These are phyloP conservation scores for Luvunga scandens DNA, from an alignment of 345 rosid genomes.

Conservation along the genomic window DNA sequence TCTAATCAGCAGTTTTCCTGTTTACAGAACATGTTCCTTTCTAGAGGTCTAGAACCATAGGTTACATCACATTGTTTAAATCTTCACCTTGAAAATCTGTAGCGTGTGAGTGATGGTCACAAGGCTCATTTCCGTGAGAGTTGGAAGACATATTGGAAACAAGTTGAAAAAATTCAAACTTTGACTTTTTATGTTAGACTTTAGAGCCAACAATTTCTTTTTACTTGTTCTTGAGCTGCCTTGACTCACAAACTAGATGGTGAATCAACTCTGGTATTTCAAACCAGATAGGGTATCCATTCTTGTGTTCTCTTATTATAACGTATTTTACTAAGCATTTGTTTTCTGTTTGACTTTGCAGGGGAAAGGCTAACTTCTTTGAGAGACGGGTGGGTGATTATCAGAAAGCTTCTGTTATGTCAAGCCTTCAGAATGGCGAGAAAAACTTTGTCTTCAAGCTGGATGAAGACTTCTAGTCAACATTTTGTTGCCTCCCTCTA, in stretches of 20 bases:
- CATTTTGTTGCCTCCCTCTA: constrained; percentile 8
- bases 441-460: constrained; percentile 62
- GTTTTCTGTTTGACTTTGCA: constrained; percentile 28
- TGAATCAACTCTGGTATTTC: not conserved
- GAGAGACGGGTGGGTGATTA: constrained; percentile 92
- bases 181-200: not conserved
- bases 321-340: not conserved
- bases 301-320: not conserved
- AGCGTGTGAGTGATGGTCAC: not conserved
- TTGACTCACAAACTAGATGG: not conserved
- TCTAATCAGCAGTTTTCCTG: not conserved
- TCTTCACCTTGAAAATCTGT: not conserved
- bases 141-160: not conserved
- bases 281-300: not conserved
- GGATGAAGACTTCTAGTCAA: constrained; percentile 68
- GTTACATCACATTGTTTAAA: not conserved
- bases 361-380: constrained; percentile 84
- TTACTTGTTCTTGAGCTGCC: not conserved
- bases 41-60: not conserved
- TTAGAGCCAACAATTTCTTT: constrained; percentile 5
- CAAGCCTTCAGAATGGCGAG: constrained; percentile 61
- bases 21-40: not conserved
- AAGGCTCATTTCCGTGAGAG: not conserved
- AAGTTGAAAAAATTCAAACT: not conserved
- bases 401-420: constrained; percentile 92